Conservation (phyloP, 2,329 filamentous ascomycete species). For the Verruconis gallopava region DNA sequence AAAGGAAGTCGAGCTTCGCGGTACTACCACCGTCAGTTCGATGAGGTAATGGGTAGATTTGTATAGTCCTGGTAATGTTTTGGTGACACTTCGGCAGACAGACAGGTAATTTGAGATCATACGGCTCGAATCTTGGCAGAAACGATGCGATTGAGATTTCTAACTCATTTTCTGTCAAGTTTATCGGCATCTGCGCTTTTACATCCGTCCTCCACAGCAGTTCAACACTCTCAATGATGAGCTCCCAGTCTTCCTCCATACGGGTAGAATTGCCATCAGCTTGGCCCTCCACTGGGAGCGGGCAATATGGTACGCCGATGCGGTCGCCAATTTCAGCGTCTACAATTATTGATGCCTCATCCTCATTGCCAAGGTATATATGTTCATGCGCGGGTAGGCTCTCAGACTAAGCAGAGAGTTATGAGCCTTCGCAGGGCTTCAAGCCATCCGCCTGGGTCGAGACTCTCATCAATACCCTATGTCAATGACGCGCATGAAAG, state of each 20-base stretch:
- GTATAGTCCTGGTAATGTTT: slow-evolving; percentile 24
- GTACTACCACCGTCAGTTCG: slow-evolving; percentile 31
- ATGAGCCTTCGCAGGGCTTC: slow-evolving; percentile 24
- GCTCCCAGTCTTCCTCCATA: not conserved
- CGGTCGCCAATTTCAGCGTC: slow-evolving; percentile 28
- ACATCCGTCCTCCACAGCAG: slow-evolving; percentile 12
- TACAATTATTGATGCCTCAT: slow-evolving; percentile 28
- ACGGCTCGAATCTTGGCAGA: slow-evolving; percentile 22
- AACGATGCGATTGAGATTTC: slow-evolving; percentile 23
- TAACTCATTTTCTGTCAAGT: slow-evolving; percentile 25
- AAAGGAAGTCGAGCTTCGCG: slow-evolving; percentile 34
- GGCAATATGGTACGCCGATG: slow-evolving; percentile 23
- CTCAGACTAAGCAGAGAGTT: slow-evolving; percentile 29
- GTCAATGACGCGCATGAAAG: not conserved
- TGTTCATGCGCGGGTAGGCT: slow-evolving; percentile 34
- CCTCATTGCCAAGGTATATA: slow-evolving; percentile 34
- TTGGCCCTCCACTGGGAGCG: slow-evolving; percentile 14
- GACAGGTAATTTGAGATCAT: slow-evolving; percentile 24
- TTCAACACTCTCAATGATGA: not conserved
- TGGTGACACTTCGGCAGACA: slow-evolving; percentile 19
- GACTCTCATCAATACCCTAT: slow-evolving; percentile 31
- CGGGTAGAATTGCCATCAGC: slow-evolving; percentile 10
- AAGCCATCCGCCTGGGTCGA: slow-evolving; percentile 37
- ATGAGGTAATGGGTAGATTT: slow-evolving; percentile 29
- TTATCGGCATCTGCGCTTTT: slow-evolving; percentile 20